A percentile compares a stretch with the other conserved stretches of the same genome.
These are phyloP conservation scores for Elongisporangium prolatum DNA, from an alignment of 352 stramenopile species.

Conservation along the genomic window DNA sequence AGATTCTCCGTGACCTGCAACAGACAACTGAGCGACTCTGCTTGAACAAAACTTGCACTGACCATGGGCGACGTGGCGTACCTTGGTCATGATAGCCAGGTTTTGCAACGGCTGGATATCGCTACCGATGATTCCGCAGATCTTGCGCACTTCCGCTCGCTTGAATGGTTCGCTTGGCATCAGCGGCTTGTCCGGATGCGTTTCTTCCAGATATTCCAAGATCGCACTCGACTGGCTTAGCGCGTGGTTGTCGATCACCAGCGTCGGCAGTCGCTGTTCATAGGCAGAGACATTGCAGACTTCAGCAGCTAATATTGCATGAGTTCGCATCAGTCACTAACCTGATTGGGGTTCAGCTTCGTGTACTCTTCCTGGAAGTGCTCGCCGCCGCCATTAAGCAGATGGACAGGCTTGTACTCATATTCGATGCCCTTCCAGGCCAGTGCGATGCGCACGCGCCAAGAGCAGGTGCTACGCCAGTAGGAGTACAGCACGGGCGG, in stretches of 20 bases:
- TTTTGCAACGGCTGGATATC: slow-evolving; percentile 93
- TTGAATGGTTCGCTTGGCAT: slow-evolving; percentile 67
- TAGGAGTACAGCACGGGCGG: slow-evolving; percentile 74
- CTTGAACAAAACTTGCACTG: slow-evolving; percentile 1
- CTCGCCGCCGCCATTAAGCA: slow-evolving; percentile 57
- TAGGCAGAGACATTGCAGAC: background rate
- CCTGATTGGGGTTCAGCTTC: slow-evolving; percentile 61
- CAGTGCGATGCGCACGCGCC: slow-evolving; percentile 87
- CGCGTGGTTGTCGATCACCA: slow-evolving; percentile 72
- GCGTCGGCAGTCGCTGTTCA: slow-evolving; percentile 53
- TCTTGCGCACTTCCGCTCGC: slow-evolving; percentile 75
- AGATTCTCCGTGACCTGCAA: slow-evolving; percentile 27
- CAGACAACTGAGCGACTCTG: background rate
- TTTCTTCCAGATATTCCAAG: slow-evolving; percentile 92
- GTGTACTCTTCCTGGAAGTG: slow-evolving; percentile 53
- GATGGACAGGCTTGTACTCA: slow-evolving; percentile 69
- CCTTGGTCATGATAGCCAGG: slow-evolving; percentile 59
- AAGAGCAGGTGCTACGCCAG: slow-evolving; percentile 87
- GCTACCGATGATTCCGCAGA: slow-evolving; percentile 88
- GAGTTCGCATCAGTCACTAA: slow-evolving; percentile 2
- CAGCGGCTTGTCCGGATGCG: slow-evolving; percentile 58
- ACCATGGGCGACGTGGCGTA: slow-evolving; percentile 14
- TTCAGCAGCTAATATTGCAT: background rate
- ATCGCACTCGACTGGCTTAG: slow-evolving; percentile 88
- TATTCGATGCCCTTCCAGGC: slow-evolving; percentile 82